phyloP scores from a whole-genome alignment of 2,329 filamentous ascomycete species.

The Monilinia laxa region DNA sequence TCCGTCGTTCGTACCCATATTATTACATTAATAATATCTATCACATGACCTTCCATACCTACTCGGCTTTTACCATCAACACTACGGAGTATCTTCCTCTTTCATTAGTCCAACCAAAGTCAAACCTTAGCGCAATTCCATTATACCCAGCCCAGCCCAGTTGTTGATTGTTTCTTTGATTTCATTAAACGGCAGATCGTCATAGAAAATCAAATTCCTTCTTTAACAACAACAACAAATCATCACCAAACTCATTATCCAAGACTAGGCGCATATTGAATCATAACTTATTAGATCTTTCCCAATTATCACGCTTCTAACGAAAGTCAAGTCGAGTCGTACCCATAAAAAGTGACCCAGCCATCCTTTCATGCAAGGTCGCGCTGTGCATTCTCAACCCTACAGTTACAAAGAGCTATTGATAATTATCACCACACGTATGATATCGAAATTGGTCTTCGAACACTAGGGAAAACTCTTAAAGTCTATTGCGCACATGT shows the following conservation, averaged over 20 bases:
- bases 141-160: slow-evolving; percentile 1
- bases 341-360: slow-evolving; percentile 26
- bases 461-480: slow-evolving; percentile 14
- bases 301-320: slow-evolving; percentile 8
- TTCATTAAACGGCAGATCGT: slow-evolving; percentile 1
- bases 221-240: background rate
- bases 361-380: slow-evolving; percentile 37
- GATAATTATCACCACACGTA: slow-evolving; percentile 21
- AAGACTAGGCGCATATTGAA: slow-evolving; percentile 15
- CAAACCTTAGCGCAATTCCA: slow-evolving; percentile 4
- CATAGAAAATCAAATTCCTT: background rate
- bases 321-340: slow-evolving; percentile 21
- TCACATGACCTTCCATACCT: background rate
- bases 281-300: background rate
- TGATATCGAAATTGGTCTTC: slow-evolving; percentile 9
- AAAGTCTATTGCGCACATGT: slow-evolving; percentile 36
- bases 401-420: slow-evolving; percentile 23
- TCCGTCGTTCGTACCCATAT: too few relatives aligned
- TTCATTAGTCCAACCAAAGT: background rate
- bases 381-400: slow-evolving; percentile 35
- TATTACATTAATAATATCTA: background rate
- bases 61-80: background rate
- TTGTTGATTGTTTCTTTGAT: slow-evolving; percentile 24
- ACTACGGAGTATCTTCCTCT: too few relatives aligned
- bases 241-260: background rate